phyloP scores from a whole-genome alignment of 2,329 filamentous ascomycete species.

The Pestalotiopsis sp. region DNA sequence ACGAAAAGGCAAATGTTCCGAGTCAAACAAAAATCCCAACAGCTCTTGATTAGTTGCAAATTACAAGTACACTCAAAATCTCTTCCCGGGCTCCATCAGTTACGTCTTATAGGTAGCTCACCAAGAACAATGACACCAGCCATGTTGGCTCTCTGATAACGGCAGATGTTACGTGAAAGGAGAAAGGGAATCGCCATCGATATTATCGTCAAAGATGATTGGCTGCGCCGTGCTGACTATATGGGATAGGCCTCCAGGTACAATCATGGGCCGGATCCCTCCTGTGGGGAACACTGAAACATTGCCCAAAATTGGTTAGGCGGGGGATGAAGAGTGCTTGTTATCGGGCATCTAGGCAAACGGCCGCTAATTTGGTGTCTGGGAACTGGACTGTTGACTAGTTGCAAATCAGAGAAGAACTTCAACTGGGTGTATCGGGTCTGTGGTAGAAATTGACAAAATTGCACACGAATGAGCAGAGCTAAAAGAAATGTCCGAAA shows the following conservation, averaged over 20 bases:
- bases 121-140: background rate
- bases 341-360: background rate
- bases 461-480: background rate
- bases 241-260: background rate
- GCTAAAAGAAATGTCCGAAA: background rate
- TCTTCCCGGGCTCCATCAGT: background rate
- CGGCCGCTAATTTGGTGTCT: background rate
- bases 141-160: background rate
- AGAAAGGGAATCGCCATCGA: background rate
- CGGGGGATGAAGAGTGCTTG: background rate
- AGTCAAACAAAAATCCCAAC: background rate
- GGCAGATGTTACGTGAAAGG: background rate
- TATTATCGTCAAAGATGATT: background rate
- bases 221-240: background rate
- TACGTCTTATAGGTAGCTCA: background rate
- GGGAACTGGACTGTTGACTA: background rate
- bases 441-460: background rate
- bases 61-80: background rate
- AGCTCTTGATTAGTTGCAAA: background rate
- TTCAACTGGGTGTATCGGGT: background rate
- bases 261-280: background rate
- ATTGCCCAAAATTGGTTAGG: background rate
- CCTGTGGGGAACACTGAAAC: background rate
- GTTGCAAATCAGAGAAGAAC: background rate
- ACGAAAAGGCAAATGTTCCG: background rate